A percentile compares a stretch with the other conserved stretches of the same genome.
Conservation (phyloP, 1,139 yeast genomes). For the Kodamaea ohmeri region DNA sequence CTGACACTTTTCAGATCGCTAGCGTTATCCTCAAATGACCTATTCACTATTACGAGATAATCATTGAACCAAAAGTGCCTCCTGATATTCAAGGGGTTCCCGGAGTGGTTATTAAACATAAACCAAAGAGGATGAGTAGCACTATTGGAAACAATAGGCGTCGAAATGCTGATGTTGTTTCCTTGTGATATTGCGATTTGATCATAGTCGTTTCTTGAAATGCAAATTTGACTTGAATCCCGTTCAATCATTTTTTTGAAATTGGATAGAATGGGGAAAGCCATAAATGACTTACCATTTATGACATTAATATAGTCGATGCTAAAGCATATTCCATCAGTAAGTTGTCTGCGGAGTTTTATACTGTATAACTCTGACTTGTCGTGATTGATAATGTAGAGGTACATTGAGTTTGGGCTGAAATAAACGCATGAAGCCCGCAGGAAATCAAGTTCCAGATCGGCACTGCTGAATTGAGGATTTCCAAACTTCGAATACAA, state of each 20-base stretch:
- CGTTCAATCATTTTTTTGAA: conserved; percentile 27
- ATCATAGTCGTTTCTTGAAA: conserved; percentile 24
- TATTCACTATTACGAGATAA: conserved; percentile 35
- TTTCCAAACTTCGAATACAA: conserved; percentile 39
- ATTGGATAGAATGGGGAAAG: conserved; percentile 33
- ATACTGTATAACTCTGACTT: conserved; percentile 22
- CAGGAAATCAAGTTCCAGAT: conserved; percentile 24
- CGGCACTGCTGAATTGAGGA: conserved; percentile 28
- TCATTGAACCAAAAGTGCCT: conserved; percentile 38
- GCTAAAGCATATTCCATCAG: conserved; percentile 23
- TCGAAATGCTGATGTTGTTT: conserved; percentile 30
- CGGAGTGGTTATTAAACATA: conserved; percentile 33
- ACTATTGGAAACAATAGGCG: conserved; percentile 26
- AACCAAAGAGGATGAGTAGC: conserved; percentile 42
- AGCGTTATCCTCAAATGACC: conserved; percentile 24
- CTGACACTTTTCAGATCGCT: conserved; percentile 14
- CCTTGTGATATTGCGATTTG: conserved; percentile 27
- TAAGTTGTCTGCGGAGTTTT: conserved; percentile 20
- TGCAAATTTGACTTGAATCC: conserved; percentile 18
- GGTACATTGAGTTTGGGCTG: conserved; percentile 26
- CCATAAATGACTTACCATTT: conserved; percentile 19
- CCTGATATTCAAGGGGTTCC: conserved; percentile 35
- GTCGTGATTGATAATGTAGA: conserved; percentile 24
- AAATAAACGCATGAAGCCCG: conserved; percentile 23
- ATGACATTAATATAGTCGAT: conserved; percentile 29